Evolutionary conservation across 2,329 filamentous ascomycete species (phyloP).

Genomic region (Cordyceps militaris): DNA sequence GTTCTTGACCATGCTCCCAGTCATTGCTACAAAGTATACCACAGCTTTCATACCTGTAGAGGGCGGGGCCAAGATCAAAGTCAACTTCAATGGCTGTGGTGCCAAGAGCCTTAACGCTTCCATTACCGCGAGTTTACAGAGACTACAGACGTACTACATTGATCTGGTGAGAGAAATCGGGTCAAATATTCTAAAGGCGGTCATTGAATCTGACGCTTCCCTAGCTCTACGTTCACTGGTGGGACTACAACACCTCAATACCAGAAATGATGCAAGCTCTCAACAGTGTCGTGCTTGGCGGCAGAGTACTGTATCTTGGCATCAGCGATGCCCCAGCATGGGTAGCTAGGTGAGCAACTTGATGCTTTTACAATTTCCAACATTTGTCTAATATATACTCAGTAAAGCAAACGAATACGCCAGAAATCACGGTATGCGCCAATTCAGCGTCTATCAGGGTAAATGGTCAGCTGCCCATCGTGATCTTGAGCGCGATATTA

Average conservation of each 20-base stretch:
- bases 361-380: neutral
- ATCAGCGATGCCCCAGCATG: slow-evolving; percentile 64
- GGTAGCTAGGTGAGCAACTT: slow-evolving; percentile 42
- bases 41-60: slow-evolving; percentile 43
- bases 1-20: slow-evolving; percentile 20
- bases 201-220: slow-evolving; percentile 32
- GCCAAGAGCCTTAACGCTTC: slow-evolving; percentile 53
- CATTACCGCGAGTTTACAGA: slow-evolving; percentile 48
- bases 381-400: slow-evolving; percentile 6
- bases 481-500: slow-evolving; percentile 37
- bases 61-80: slow-evolving; percentile 34
- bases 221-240: slow-evolving; percentile 59
- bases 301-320: slow-evolving; percentile 60
- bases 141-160: slow-evolving; percentile 61
- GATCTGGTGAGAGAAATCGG: slow-evolving; percentile 42
- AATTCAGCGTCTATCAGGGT: slow-evolving; percentile 50
- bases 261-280: slow-evolving; percentile 58
- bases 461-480: slow-evolving; percentile 33
- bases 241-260: slow-evolving; percentile 54
- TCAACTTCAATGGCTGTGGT: slow-evolving; percentile 52
- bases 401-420: slow-evolving; percentile 63
- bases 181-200: neutral
- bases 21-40: slow-evolving; percentile 64
- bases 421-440: slow-evolving; percentile 59
- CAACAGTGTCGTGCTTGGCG: slow-evolving; percentile 50